Evolutionary conservation across 1,284 basidiomycete genomes (phyloP), one percentile per base, ranked within the genome.

Genomic region (Ustilago cynodontis): DNA sequence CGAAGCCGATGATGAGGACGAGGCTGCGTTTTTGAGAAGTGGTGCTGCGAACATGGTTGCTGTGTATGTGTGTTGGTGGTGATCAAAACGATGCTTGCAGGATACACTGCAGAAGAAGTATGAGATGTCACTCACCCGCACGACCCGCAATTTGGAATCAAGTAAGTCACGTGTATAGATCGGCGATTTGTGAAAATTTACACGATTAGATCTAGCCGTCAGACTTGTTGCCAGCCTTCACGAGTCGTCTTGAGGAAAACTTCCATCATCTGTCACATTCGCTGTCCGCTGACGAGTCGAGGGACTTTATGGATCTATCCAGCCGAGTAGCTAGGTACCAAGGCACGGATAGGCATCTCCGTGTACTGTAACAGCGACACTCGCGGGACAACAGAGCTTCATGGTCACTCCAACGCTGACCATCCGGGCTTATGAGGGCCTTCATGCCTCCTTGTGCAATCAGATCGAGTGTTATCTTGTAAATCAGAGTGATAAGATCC

Each of bases 11-110:
- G 58, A 62, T 20, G 58, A 55, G 2, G 68, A 53, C n/a, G 72
- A 63, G 18, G 65, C 59, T 16, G 64, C 64, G 61, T 61, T 77
- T 51, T 67, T 58, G 31, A 70, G 51, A 1, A 77, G 37, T 16
- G 66, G 51, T 50, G 75, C 53, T 26, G 61, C 59, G 54, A 77
- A 59, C 75, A 77, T 77, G 5, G 24, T 49, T 26, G 47, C 8
- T 49, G 26, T 49, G 24, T 20, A 47, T 47, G 24, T 28, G 24
- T 28, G 35, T 37, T 37, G 14, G 47, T 49, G 47, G n/a, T 49
- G 47, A 28, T 28, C 26, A 20, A 14, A 24, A 50, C 24, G 24
- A 28, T 11, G 16, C 7, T 9, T n/a, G 47, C 24, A 26, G 18
- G 24, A 2, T 47, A 29, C n/a, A 5, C 11, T 33, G 35, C 35